phyloP scores from a whole-genome alignment of 2,329 filamentous ascomycete genomes.

The Xenosphaeropsis pyriputrescens region DNA sequence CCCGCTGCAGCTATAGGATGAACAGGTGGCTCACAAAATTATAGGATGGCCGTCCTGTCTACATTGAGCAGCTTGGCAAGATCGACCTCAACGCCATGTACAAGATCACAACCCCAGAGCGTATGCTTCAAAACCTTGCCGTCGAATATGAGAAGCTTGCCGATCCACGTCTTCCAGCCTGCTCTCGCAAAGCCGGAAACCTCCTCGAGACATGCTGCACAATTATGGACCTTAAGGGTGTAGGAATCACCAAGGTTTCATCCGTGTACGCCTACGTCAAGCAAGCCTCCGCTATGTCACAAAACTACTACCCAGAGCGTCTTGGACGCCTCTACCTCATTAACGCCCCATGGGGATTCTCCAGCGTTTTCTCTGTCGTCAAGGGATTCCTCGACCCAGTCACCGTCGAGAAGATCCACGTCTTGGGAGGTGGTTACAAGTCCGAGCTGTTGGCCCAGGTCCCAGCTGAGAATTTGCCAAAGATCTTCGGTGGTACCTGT shows the following conservation, averaged over 20 bases:
- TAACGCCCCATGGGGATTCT: constrained; percentile 96
- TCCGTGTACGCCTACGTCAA: constrained; percentile 82
- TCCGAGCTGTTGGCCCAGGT: constrained; percentile 74
- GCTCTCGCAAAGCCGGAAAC: constrained; percentile 78
- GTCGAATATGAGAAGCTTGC: constrained; percentile 95
- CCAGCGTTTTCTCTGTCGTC: constrained; percentile 68
- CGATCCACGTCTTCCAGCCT: constrained; percentile 86
- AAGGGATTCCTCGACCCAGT: constrained; percentile 95
- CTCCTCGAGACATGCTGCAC: constrained; percentile 97
- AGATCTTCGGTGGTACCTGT: constrained; percentile 72
- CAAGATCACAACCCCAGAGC: constrained; percentile 82
- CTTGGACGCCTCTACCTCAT: constrained; percentile 93
- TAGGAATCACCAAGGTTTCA: constrained; percentile 66
- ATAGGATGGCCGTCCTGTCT: constrained; percentile 88
- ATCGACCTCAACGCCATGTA: constrained; percentile 83
- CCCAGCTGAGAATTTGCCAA: constrained; percentile 78
- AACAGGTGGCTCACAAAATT: constrained; percentile 4
- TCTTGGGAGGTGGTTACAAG: constrained; percentile 71
- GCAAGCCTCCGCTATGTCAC: constrained; percentile 75
- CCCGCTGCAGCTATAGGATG: not conserved
- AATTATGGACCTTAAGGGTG: constrained; percentile 95
- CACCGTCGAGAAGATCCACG: constrained; percentile 90
- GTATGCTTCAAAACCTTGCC: constrained; percentile 93
- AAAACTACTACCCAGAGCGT: constrained; percentile 98
- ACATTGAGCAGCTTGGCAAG: constrained; percentile 91